A percentile compares a stretch with the other conserved stretches of the same genome.
Evolutionary conservation across 1,139 yeast species (phyloP).

Genomic region (Candida gigantensis): DNA sequence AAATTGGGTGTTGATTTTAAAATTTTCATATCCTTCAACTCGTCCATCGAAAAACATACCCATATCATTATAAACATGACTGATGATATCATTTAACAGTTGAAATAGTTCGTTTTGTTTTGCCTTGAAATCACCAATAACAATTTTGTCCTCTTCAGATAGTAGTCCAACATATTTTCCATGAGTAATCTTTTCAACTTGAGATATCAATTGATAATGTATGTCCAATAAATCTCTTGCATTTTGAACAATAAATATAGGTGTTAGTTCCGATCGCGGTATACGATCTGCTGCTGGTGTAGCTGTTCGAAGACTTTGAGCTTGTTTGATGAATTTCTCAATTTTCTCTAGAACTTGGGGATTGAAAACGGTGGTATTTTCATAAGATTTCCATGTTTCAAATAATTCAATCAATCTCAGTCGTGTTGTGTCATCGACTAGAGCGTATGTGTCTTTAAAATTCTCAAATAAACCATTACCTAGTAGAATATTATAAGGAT

Average conservation of each 20-base stretch:
- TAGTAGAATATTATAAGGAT: constrained; percentile 44
- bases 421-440: constrained; percentile 40
- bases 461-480: constrained; percentile 33
- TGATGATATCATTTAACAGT: not conserved
- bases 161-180: constrained; percentile 2
- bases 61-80: not conserved
- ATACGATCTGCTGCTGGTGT: not conserved
- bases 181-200: constrained; percentile 6
- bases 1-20: not conserved
- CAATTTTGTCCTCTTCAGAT: not conserved
- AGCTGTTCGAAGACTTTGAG: constrained; percentile 25
- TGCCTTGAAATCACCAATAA: not conserved
- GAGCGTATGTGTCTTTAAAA: constrained; percentile 41
- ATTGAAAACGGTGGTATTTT: constrained; percentile 18
- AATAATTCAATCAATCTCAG: constrained; percentile 24
- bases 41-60: not conserved
- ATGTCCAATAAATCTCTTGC: constrained; percentile 1
- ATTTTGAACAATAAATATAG: not conserved
- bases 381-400: constrained; percentile 40
- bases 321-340: constrained; percentile 43
- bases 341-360: constrained; percentile 28
- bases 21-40: not conserved
- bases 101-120: constrained; percentile 19
- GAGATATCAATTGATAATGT: constrained; percentile 1
- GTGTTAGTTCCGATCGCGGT: constrained; percentile 1